These are phyloP conservation scores for Candida ortonii DNA, from an alignment of 805 yeast genomes.

Conservation along the genomic window DNA sequence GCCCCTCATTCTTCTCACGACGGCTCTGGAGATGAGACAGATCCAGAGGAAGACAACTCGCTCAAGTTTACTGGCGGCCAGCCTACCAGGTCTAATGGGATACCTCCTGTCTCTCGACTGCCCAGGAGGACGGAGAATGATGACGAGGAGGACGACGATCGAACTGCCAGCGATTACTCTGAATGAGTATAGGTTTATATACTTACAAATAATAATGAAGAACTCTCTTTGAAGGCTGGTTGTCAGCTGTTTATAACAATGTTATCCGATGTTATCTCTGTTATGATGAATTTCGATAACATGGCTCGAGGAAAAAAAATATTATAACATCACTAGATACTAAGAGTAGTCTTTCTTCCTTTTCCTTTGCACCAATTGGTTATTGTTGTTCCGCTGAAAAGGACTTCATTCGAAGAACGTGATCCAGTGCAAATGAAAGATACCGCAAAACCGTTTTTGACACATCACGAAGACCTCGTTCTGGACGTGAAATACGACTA, in stretches of 20 bases:
- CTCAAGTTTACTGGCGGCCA: conserved; percentile 1
- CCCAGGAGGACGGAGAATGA: conserved; percentile 6
- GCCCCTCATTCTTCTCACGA: conserved; percentile 3
- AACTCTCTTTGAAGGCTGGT: too few species aligned
- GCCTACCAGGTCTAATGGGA: too few species aligned
- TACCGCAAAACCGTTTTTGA: conserved; percentile 65
- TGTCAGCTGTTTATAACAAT: background rate
- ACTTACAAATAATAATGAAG: too few species aligned
- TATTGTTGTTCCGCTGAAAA: too few species aligned
- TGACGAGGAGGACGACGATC: conserved; percentile 28
- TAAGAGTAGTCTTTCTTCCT: too few species aligned
- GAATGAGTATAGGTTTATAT: too few species aligned
- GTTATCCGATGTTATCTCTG: background rate
- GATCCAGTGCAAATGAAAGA: conserved; percentile 28
- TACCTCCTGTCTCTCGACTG: too few species aligned
- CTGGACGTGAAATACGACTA: conserved; percentile 91
- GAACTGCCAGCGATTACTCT: conserved; percentile 26
- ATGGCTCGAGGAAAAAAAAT: too few species aligned
- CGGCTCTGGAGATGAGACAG: conserved; percentile 20
- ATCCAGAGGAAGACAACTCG: conserved; percentile 17
- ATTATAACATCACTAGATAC: too few species aligned
- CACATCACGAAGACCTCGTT: conserved; percentile 91
- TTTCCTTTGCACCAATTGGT: too few species aligned
- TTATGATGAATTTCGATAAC: too few species aligned
- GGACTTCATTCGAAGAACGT: too few species aligned